phyloP scores from a whole-genome alignment of 768 basidiomycete species.

The Favolaschia claudopus region DNA sequence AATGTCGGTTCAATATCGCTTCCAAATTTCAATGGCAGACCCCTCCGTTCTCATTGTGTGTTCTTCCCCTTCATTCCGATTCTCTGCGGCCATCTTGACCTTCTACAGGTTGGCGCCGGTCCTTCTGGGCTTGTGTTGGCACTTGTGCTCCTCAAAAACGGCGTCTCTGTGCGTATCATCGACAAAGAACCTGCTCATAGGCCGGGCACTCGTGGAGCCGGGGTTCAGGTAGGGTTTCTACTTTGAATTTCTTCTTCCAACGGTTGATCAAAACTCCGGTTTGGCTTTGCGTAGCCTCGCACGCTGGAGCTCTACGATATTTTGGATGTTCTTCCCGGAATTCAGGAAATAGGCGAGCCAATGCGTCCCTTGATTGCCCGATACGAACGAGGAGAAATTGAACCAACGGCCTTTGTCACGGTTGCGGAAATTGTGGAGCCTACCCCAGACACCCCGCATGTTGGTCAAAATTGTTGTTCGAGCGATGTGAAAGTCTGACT shows the following conservation, averaged over 20 bases:
- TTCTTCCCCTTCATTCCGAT: too few species aligned
- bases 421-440: slow-evolving; percentile 16
- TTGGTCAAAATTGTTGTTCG: too few species aligned
- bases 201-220: slow-evolving; percentile 34
- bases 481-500: too few species aligned
- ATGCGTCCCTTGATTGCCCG: slow-evolving; percentile 1
- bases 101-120: slow-evolving; percentile 30
- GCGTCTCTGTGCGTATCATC: slow-evolving; percentile 43
- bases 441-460: slow-evolving; percentile 29
- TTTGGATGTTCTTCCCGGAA: slow-evolving; percentile 29
- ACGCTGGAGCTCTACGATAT: slow-evolving; percentile 33
- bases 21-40: slow-evolving; percentile 15
- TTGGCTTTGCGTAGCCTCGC: slow-evolving; percentile 28
- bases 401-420: neutral
- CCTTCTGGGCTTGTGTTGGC: slow-evolving; percentile 40
- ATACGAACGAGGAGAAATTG: slow-evolving; percentile 24
- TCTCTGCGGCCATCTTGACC: too few species aligned
- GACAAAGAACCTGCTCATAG: slow-evolving; percentile 33
- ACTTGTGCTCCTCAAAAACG: slow-evolving; percentile 36
- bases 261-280: neutral
- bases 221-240: slow-evolving; percentile 32
- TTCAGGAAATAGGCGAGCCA: slow-evolving; percentile 4
- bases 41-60: too few species aligned
- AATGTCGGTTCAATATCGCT: too few species aligned
- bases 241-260: neutral